Evolutionary conservation across 441 rosid genomes (phyloP), one percentile per base, ranked within the genome.

Genomic region (Eruca vesicaria): DNA sequence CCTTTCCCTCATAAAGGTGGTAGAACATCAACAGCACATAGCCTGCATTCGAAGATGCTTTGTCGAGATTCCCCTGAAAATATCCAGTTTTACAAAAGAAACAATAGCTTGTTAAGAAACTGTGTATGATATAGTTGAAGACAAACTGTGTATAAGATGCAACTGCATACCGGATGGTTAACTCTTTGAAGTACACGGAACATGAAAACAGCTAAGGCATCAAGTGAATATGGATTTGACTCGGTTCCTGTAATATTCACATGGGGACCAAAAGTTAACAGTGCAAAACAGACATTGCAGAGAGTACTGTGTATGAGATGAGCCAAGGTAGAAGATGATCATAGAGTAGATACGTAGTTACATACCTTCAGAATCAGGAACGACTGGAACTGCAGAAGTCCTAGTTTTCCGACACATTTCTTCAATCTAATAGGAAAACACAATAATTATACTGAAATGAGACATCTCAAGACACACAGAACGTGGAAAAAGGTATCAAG

Each of bases 1-100:
- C 99, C 97, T 96, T 96, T 74, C 97, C 97, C 79, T 96, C 96
- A 71, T 91, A 93, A 77, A 96, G 97, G 82, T 93, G 91, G 82
- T 93, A 90, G 73, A 96, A 96, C 98, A 96, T 90, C 71, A 93
- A 85, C 70, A 96, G 89, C 79, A 96, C 99, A 84, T 86, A 93
- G 59, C 99, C 99, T 68, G 92, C 97, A 80, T 89, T 96, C 72
- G 88, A 84, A 80, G 97, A 89, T 57, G 80, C 84, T 78, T 88
- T 91, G 84, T 96, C 99, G 72, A 96, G 93, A 85, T 93, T 91
- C 19, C 99, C 99, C 99, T 93, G 79, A 12, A 71, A 78, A 82
- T 60, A 55, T 74, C 50, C 35, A 32, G n/a, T n/a, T n/a, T 32
- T 32, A 9, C 35, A 32, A 5, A 32, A 5, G 35, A 32, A 32